phyloP scores from a whole-genome alignment of 306 rosid species.

The apple (Malus domestica) region ASM211411v1 NC_041805.1:28752501-28753000 shows the following conservation, averaged over 20 bases:
- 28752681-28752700: constrained; percentile 39
- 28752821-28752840: constrained; percentile 9
- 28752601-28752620: constrained; percentile 32
- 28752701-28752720: constrained; percentile 31
- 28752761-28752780: constrained; percentile 23
- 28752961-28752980: too few relatives aligned
- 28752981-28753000: too few relatives aligned
- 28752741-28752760: constrained; percentile 45
- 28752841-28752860: constrained; percentile 40
- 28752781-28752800: neutral
- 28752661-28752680: constrained; percentile 51
- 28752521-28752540: too few relatives aligned
- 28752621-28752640: constrained; percentile 32
- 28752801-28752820: constrained; percentile 19
- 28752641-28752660: constrained; percentile 47
- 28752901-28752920: constrained; percentile 63
- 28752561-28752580: neutral
- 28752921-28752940: constrained; percentile 37
- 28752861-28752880: constrained; percentile 45
- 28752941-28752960: neutral
- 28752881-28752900: constrained; percentile 59
- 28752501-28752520: neutral
- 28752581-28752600: constrained; percentile 61
- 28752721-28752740: constrained; percentile 32
- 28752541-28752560: neutral